phyloP scores from a whole-genome alignment of 345 rosid species.

The Noccaea bulbosa region DNA sequence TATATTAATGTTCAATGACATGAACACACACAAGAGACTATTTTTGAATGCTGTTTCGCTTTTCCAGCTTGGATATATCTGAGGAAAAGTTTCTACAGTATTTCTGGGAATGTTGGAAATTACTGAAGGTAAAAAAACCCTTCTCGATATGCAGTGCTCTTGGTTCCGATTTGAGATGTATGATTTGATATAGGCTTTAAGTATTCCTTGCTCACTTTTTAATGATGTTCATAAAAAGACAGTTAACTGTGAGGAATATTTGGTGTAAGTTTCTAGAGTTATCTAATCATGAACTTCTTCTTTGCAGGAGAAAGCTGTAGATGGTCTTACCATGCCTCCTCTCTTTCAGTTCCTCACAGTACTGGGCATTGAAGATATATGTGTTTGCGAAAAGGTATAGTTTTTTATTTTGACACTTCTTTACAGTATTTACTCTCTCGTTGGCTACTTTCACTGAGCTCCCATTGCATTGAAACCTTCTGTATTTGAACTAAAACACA shows the following conservation, averaged over 20 bases:
- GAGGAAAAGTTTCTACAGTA: slow-evolving; percentile 79
- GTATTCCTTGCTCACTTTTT: slow-evolving; percentile 3
- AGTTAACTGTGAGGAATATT: slow-evolving; percentile 3
- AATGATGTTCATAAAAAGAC: neutral
- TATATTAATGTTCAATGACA: slow-evolving; percentile 15
- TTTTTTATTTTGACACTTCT: slow-evolving; percentile 1
- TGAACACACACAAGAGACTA: slow-evolving; percentile 21
- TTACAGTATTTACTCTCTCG: neutral
- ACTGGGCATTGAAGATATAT: slow-evolving; percentile 85
- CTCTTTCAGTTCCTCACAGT: slow-evolving; percentile 87
- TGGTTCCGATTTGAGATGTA: slow-evolving; percentile 14
- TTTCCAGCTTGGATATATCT: slow-evolving; percentile 73
- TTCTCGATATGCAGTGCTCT: slow-evolving; percentile 12
- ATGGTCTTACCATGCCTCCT: slow-evolving; percentile 90
- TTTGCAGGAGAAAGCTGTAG: slow-evolving; percentile 74
- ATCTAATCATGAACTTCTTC: slow-evolving; percentile 14
- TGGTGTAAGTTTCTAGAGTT: neutral
- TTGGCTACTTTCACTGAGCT: neutral
- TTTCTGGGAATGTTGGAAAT: slow-evolving; percentile 90
- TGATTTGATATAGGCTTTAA: slow-evolving; percentile 4
- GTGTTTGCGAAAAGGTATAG: slow-evolving; percentile 70
- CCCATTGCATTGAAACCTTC: neutral
- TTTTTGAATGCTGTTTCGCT: slow-evolving; percentile 27
- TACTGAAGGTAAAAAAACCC: slow-evolving; percentile 60
- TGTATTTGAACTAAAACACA: slow-evolving; percentile 5